Base-by-base conservation (phyloP, 805 yeast species). In the Candida awuae region DNA sequence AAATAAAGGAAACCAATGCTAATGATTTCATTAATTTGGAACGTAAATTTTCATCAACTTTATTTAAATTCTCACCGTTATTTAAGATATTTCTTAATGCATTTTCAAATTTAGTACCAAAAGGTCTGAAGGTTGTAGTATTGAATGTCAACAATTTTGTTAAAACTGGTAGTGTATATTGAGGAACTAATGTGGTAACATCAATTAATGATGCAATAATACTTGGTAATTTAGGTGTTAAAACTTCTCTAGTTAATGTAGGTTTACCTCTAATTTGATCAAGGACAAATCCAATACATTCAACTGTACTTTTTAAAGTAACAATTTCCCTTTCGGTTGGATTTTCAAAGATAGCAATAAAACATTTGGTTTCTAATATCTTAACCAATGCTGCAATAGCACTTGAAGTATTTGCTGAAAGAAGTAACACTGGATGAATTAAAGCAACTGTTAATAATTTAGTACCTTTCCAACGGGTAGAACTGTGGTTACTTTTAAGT, bases 61-160 rank as follows among this genome's bases (percentile, higher is more conserved):
- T 63, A 13, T 54, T 52, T 49, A 61, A 70, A 51, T 55, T 61
- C 6, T 41, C 50, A 28, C 53, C 63, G 39, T 50, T 55, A 28
- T 43, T 53, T 28, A 68, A 56, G 42, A 73, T 53, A 6, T 46
- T 48, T 8, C 63, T 42, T 22, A 78, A 58, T 22, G 65, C 69
- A 10, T 54, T 57, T 49, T 77, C 76, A 47, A 73, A 75, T 49
- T 77, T 80, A 42, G 75, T 71, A 4, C 80, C 81, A 61, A 69
- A 80, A 12, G 95, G 94, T 57, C 88, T 73, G 54, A 84, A 84
- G 2, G 94, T 81, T 2, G 92, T 83, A 1, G 94, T 71, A 52
- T 85, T 82, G 41, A 71, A 63, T 29, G 59, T 55, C 25, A 81
- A 62, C 19, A 80, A 53, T 23, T 56, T 62, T 43, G 62, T 61